Evolutionary conservation across 2,329 filamentous ascomycete species (phyloP).

Genomic region (Fusarium graminum): DNA sequence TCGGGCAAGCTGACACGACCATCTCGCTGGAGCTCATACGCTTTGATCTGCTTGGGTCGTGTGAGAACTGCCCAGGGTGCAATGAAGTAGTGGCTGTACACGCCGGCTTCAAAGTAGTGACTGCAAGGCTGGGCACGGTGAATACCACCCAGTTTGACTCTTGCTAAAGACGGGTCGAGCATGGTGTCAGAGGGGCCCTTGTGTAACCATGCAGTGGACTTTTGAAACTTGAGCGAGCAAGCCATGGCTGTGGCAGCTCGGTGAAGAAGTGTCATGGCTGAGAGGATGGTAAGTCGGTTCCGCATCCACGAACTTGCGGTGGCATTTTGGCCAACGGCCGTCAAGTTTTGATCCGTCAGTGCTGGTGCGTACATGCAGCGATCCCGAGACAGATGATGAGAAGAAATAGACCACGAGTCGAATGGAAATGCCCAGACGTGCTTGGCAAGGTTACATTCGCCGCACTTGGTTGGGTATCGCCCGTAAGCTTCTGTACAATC

Average conservation of each 20-base stretch:
- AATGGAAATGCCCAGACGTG: slow-evolving; percentile 61
- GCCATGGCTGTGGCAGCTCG: slow-evolving; percentile 55
- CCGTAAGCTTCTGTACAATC: slow-evolving; percentile 62
- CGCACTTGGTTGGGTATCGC: slow-evolving; percentile 54
- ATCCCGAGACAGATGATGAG: slow-evolving; percentile 56
- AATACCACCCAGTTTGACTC: slow-evolving; percentile 58
- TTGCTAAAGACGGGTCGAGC: slow-evolving; percentile 43
- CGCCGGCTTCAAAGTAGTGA: slow-evolving; percentile 54
- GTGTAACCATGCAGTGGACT: slow-evolving; percentile 54
- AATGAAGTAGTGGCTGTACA: slow-evolving; percentile 49
- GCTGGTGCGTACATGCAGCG: slow-evolving; percentile 52
- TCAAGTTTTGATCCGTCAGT: slow-evolving; percentile 17
- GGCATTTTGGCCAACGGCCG: slow-evolving; percentile 33
- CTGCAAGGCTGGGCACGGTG: slow-evolving; percentile 59
- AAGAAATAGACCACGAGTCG: slow-evolving; percentile 59
- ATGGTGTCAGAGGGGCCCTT: slow-evolving; percentile 8
- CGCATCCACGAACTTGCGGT: slow-evolving; percentile 51
- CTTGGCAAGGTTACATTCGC: slow-evolving; percentile 58
- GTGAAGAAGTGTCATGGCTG: slow-evolving; percentile 51
- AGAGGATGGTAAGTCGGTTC: slow-evolving; percentile 54
- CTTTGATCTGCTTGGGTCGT: slow-evolving; percentile 33
- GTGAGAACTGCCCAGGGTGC: slow-evolving; percentile 47
- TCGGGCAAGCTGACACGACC: slow-evolving; percentile 30
- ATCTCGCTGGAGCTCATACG: slow-evolving; percentile 44
- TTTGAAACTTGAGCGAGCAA: slow-evolving; percentile 45